phyloP scores from a whole-genome alignment of 495 filamentous ascomycete species.

The Astrocystis sublimbata region DNA sequence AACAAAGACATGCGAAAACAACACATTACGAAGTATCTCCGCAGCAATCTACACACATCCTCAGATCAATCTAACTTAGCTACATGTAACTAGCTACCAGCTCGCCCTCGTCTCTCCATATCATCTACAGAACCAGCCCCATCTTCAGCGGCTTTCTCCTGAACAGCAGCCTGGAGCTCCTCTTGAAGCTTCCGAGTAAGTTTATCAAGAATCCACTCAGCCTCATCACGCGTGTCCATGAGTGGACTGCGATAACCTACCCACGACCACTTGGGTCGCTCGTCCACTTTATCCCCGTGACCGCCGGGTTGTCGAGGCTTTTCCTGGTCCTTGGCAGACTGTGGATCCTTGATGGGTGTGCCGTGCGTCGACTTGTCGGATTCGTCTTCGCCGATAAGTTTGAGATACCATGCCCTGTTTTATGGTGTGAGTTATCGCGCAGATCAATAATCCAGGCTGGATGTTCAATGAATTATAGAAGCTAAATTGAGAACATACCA shows the following conservation, averaged over 20 bases:
- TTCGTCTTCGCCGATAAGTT: constrained; percentile 72
- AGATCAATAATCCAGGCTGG: constrained; percentile 5
- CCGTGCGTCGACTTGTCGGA: constrained; percentile 46
- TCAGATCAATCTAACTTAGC: too few relatives aligned
- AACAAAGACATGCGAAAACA: too few relatives aligned
- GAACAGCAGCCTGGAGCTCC: constrained; percentile 45
- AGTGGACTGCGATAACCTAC: constrained; percentile 69
- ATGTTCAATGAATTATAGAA: background rate
- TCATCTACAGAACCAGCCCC: constrained; percentile 6
- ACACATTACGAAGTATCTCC: too few relatives aligned
- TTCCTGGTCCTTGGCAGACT: constrained; percentile 1
- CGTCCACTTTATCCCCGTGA: constrained; percentile 5
- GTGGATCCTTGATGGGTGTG: constrained; percentile 21
- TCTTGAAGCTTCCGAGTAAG: constrained; percentile 56
- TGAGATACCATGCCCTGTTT: constrained; percentile 70
- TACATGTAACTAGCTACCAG: background rate
- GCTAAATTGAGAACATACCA: constrained; percentile 50
- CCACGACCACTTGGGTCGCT: constrained; percentile 67
- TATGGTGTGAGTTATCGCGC: too few relatives aligned
- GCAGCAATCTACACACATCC: too few relatives aligned
- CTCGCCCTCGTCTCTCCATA: constrained; percentile 21
- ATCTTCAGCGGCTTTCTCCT: constrained; percentile 12
- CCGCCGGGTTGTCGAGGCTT: background rate
- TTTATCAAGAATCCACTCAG: constrained; percentile 77
- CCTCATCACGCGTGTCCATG: constrained; percentile 70